phyloP scores from a whole-genome alignment of 2,329 filamentous ascomycete genomes.

The Exophiala sideris region DNA sequence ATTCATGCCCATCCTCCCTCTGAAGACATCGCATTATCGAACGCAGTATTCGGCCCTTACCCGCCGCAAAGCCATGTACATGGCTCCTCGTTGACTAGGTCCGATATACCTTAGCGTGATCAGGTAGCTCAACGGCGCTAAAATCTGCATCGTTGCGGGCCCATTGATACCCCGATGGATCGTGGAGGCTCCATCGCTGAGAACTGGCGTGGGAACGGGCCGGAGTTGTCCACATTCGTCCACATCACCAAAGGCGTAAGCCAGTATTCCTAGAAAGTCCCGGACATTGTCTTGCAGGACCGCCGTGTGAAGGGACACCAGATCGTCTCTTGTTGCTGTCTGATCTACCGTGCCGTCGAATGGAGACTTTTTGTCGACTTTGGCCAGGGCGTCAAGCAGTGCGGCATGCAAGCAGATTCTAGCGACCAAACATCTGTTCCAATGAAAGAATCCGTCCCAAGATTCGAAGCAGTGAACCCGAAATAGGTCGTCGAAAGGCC shows the following conservation, averaged over 20 bases:
- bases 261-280: constrained; percentile 16
- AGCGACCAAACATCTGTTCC: constrained; percentile 18
- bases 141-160: constrained; percentile 13
- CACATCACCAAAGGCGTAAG: constrained; percentile 19
- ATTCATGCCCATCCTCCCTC: background rate
- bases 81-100: constrained; percentile 15
- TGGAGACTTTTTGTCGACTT: background rate
- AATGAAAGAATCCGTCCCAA: constrained; percentile 20
- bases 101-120: constrained; percentile 15
- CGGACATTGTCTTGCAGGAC: constrained; percentile 11
- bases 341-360: background rate
- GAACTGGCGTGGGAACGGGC: constrained; percentile 2
- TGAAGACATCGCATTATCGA: background rate
- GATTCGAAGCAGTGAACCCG: constrained; percentile 12
- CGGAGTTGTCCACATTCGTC: constrained; percentile 7
- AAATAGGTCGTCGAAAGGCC: constrained; percentile 9
- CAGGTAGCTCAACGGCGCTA: constrained; percentile 12
- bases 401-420: constrained; percentile 18
- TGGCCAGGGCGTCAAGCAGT: constrained; percentile 9
- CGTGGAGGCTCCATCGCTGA: constrained; percentile 9
- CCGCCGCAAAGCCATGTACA: constrained; percentile 18
- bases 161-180: constrained; percentile 14
- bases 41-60: constrained; percentile 16
- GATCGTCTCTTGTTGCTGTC: background rate
- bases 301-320: constrained; percentile 7